phyloP scores from a whole-genome alignment of 2,329 filamentous ascomycete genomes.

The Neofusicoccum laricinum region DNA sequence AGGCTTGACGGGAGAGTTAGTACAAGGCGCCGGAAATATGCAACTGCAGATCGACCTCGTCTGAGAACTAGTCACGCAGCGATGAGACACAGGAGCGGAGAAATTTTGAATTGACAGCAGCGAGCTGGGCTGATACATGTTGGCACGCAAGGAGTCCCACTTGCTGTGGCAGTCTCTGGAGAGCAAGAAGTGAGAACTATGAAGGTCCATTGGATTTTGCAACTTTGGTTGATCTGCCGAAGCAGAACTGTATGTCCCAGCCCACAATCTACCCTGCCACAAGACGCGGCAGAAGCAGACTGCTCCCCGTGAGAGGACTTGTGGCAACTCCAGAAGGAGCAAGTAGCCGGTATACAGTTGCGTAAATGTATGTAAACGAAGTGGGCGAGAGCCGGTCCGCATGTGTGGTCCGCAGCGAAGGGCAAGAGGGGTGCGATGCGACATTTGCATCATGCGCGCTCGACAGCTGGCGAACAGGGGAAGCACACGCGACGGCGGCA shows the following conservation, averaged over 20 bases:
- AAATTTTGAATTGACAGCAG: not conserved
- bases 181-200: slow-evolving; percentile 55
- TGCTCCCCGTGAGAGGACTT: slow-evolving; percentile 47
- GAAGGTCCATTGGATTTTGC: slow-evolving; percentile 51
- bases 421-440: not conserved
- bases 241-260: slow-evolving; percentile 31
- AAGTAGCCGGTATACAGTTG: slow-evolving; percentile 43
- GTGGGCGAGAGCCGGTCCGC: not conserved
- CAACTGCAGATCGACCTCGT: no score
- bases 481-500: slow-evolving; percentile 23
- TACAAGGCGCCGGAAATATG: no score
- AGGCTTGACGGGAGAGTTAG: no score
- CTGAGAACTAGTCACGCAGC: not conserved
- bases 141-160: slow-evolving; percentile 54
- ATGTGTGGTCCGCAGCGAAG: no score
- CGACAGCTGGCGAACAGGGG: not conserved
- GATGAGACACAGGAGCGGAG: no score
- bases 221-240: slow-evolving; percentile 39
- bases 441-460: not conserved
- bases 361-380: not conserved
- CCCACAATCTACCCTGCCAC: slow-evolving; percentile 43
- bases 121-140: slow-evolving; percentile 30
- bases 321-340: slow-evolving; percentile 37
- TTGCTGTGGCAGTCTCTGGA: slow-evolving; percentile 42
- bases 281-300: slow-evolving; percentile 46